Conservation (phyloP, 345 rosid genomes). For the Salix purpurea region DNA sequence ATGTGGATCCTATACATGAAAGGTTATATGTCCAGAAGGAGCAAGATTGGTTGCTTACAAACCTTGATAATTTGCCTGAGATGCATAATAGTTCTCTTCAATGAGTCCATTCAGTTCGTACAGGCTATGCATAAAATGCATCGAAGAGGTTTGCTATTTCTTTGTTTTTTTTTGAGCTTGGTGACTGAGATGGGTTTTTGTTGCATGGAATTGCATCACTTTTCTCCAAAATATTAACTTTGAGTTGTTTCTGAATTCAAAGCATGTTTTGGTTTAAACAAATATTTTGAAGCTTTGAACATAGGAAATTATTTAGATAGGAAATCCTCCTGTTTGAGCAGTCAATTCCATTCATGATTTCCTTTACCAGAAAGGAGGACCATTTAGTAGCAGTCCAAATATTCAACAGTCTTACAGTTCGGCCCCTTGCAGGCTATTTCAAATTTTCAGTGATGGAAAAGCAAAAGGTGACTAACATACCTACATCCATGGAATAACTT, state of each 20-base stretch:
- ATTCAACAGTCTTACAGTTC: neutral
- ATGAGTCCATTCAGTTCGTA: slow-evolving; percentile 15
- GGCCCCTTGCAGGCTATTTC: no score
- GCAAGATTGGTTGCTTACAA: slow-evolving; percentile 60
- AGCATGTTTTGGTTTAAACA: neutral
- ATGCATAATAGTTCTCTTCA: slow-evolving; percentile 58
- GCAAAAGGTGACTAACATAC: no score
- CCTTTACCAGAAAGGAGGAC: neutral
- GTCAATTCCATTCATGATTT: neutral
- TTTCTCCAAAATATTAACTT: neutral
- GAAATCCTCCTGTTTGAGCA: neutral
- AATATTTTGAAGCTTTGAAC: neutral
- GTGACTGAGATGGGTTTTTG: neutral
- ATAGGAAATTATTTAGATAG: neutral
- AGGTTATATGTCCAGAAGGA: slow-evolving; percentile 66
- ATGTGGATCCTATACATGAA: slow-evolving; percentile 64
- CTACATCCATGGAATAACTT: no score
- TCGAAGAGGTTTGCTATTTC: neutral
- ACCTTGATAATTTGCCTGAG: slow-evolving; percentile 67
- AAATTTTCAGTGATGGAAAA: no score
- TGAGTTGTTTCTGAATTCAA: neutral
- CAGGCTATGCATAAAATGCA: neutral
- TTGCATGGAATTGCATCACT: neutral
- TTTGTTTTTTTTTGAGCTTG: neutral
- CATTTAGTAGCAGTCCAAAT: neutral